Evolutionary conservation across 345 rosid species (phyloP), one percentile per base, ranked within the genome.

Genomic region (Brassica incana): DNA sequence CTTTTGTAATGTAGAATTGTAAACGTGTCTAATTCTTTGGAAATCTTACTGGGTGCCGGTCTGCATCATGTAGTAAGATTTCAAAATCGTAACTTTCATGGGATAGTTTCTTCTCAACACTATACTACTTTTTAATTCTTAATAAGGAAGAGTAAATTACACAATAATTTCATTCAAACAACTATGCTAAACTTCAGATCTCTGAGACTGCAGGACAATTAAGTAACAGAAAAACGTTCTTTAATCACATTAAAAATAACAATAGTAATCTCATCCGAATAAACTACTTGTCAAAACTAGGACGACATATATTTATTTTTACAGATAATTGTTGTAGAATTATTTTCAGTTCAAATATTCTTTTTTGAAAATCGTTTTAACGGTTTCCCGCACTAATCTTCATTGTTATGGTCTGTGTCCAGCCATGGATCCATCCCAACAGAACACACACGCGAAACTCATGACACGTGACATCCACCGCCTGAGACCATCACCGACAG

Each of bases 371-470:
- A 50, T 50, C 7, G 58, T 1, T 40, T 10, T 9, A 40, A 36
- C 40, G 8, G 40, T 45, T 36, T 45, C 54, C 15, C 50, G 74
- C 69, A 7, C 35, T 45, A 69, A 69, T 48, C 18, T 23, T 14
- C 6, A 35, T 23, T 75, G 54, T 52, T 5, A 56, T 25, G 66
- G 2, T 50, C 65, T 56, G 32, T 7, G 32, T 38, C 12, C 30
- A 74, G 62, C 12, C 11, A 86, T 88, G 91, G 84, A 84, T 62
- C 80, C 61, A 38, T 69, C 85, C 0, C 80, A 84, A 48, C 81
- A 61, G 15, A 78, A 72, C 87, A 83, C 86, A 5, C 96, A 92
- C 83, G 89, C 81, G 2, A 89, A 87, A 52, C 90, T 90, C 72
- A 65, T 90, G 11, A 84, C 90, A 10, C 86, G 80, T 78, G 88